Conservation (phyloP, 768 basidiomycete species). For the Crepidotus variabilis region DNA sequence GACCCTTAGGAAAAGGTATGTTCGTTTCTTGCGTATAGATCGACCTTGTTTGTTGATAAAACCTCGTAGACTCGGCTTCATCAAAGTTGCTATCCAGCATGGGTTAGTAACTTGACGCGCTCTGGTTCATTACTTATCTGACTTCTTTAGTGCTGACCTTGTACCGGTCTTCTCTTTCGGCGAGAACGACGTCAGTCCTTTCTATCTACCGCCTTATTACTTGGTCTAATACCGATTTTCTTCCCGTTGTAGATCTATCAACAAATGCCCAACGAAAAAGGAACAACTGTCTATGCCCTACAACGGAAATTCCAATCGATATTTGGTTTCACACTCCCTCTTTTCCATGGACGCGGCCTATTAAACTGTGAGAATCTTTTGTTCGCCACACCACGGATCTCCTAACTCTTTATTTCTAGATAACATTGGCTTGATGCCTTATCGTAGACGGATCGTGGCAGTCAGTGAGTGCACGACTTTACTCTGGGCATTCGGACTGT, state of each 20-base stretch:
- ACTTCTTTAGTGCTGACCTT: conserved; percentile 69
- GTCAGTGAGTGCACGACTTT: conserved; percentile 69
- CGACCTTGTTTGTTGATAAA: not conserved
- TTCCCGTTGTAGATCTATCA: conserved; percentile 71
- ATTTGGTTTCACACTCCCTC: conserved; percentile 93
- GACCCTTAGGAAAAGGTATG: conserved; percentile 69
- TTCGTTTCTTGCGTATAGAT: not conserved
- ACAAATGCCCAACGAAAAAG: conserved; percentile 94
- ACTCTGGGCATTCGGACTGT: not conserved
- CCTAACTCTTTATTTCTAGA: conserved; percentile 42
- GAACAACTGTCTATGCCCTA: conserved; percentile 79
- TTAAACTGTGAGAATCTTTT: conserved; percentile 71
- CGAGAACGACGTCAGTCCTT: conserved; percentile 83
- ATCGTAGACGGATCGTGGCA: conserved; percentile 91
- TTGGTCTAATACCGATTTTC: not conserved
- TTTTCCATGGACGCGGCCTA: conserved; percentile 96
- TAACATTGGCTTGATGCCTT: conserved; percentile 94
- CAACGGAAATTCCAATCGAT: conserved; percentile 90
- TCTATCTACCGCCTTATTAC: not conserved
- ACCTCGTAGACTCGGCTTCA: conserved; percentile 75
- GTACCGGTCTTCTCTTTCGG: conserved; percentile 99
- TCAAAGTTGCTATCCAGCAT: conserved; percentile 89
- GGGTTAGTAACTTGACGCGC: conserved; percentile 44
- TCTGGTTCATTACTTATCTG: not conserved
- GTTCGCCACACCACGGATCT: not conserved